Conservation (phyloP, 768 basidiomycete genomes). For the Amanita polypyramis region DNA sequence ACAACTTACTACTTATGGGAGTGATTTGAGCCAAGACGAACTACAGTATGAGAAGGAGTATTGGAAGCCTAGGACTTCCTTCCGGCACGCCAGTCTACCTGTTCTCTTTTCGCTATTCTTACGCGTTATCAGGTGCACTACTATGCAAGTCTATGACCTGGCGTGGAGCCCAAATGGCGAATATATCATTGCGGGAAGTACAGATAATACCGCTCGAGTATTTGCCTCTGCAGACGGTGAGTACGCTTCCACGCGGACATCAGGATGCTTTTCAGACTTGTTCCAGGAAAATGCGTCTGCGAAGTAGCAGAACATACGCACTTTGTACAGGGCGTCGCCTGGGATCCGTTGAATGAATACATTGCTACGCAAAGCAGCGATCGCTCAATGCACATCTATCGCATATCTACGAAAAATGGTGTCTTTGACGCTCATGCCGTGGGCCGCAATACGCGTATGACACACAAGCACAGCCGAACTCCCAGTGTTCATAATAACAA, state of each 20-base stretch:
- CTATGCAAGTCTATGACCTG: constrained; percentile 95
- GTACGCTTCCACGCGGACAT: background rate
- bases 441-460: constrained; percentile 77
- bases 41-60: constrained; percentile 86
- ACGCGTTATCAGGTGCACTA: constrained; percentile 56
- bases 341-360: constrained; percentile 96
- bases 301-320: constrained; percentile 93
- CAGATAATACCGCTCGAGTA: constrained; percentile 88
- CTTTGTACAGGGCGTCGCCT: constrained; percentile 97
- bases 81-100: constrained; percentile 39
- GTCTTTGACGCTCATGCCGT: constrained; percentile 83
- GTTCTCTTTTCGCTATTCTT: background rate
- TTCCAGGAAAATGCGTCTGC: constrained; percentile 70
- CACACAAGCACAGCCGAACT: constrained; percentile 59
- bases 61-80: constrained; percentile 84
- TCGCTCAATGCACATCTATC: constrained; percentile 91
- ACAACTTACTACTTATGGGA: constrained; percentile 68
- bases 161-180: constrained; percentile 96
- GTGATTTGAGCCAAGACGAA: constrained; percentile 69
- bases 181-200: constrained; percentile 91
- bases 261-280: background rate
- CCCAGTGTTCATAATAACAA: constrained; percentile 40
- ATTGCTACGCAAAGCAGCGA: constrained; percentile 97
- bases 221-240: constrained; percentile 67
- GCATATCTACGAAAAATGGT: constrained; percentile 71